These are phyloP conservation scores for Meyerozyma elateridarum DNA, from an alignment of 1,139 yeast genomes.

Conservation along the genomic window DNA sequence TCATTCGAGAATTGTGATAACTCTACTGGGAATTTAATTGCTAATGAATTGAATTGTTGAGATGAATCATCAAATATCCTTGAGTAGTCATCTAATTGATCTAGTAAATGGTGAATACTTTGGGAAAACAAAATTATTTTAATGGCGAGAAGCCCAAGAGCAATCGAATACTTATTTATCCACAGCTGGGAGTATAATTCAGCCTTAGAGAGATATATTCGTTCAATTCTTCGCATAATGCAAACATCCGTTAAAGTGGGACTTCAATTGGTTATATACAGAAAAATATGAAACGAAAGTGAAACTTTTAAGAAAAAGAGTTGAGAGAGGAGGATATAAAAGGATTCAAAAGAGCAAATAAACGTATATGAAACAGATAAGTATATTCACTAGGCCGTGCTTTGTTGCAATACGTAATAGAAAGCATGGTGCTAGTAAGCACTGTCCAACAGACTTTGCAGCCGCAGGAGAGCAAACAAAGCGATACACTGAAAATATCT, in stretches of 20 bases:
- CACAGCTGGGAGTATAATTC: slow-evolving; percentile 1
- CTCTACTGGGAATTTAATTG: background rate
- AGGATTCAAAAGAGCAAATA: background rate
- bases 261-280: too few relatives aligned
- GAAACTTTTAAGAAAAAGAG: background rate
- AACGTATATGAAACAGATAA: too few relatives aligned
- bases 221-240: too few relatives aligned
- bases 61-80: background rate
- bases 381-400: too few relatives aligned
- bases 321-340: background rate
- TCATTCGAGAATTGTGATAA: background rate
- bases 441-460: background rate
- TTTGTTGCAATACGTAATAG: too few relatives aligned
- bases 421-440: too few relatives aligned
- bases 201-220: background rate
- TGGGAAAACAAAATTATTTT: background rate
- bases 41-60: background rate
- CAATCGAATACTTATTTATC: background rate
- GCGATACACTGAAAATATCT: too few relatives aligned
- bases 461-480: too few relatives aligned
- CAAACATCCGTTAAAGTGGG: too few relatives aligned
- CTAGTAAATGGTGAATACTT: background rate
- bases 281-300: slow-evolving; percentile 1
- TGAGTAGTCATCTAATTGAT: background rate
- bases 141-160: background rate